Base-by-base conservation (phyloP, 176 grass and related monocot genomes). In the Typha latifolia region DNA sequence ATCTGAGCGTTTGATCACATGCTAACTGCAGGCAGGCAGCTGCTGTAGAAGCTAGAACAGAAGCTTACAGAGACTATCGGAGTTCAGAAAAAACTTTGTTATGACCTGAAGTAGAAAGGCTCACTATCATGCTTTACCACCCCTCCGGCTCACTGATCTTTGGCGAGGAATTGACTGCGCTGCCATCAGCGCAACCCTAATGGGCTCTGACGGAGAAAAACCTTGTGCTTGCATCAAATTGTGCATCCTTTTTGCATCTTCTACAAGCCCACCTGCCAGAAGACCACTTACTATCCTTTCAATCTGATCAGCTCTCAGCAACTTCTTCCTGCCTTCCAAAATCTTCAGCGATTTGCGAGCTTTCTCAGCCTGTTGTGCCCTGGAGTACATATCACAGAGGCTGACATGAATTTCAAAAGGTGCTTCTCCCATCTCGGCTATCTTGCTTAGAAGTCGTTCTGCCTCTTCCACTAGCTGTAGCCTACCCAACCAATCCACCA, bases 331-430 rank as follows among this genome's bases (percentile, higher is more conserved):
- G 27, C 78, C 78, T 20, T 92, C 88, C 66, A 97, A 78, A 59
- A 97, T 66, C 85, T 84, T 96, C 49, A 91, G 75, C 49, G 83
- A 86, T 50, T 70, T 86, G 59, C 69, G 86, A 69, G 74, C 66
- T 74, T 86, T 92, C 49, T 80, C 69, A 61, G 80, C 83, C 47
- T 77, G 76, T 0, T 16, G 61, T 50, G 74, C 81, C 69, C 75
- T 87, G 10, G 86, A 80, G 18, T 95, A 95, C 83, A 90, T 90
- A 71, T 69, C 73, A 14, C 82, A 90, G 64, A 96, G 87, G 49
- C 77, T 81, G 49, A 96, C 74, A 80, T 89, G 88, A 20, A 97
- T 64, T 69, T 97, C 83, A 52, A 87, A 76, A 32, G 74, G 83
- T 14, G 80, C 69, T 59, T 84, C 67, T 67, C 88, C 93, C 9